Evolutionary conservation across 1,139 yeast genomes (phyloP), one percentile per base, ranked within the genome.

Genomic region (Blastobotrys indianensis): DNA sequence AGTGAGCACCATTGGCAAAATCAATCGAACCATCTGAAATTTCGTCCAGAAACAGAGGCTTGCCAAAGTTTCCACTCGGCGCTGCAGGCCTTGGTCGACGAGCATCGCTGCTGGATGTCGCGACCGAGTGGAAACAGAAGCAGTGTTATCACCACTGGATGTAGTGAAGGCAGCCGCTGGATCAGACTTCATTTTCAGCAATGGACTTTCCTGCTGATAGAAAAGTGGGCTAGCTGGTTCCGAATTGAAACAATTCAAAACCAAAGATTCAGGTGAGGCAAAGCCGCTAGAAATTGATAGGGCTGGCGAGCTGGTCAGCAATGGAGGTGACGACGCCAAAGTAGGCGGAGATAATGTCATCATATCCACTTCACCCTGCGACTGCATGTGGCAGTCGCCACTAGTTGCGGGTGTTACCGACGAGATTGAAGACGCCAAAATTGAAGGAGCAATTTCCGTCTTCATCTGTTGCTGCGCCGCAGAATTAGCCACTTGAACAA

Each of bases 61-160:
- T 20, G 25, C 25, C 25, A 20, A 20, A 20, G 25, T 23, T 37
- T 12, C 32, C 13, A 11, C 40, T 33, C 45, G 72, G 67, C 72
- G 72, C 72, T 65, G 72, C 72, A 46, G 72, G 70, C 56, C 72
- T 53, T 51, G 44, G 49, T 48, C 44, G 50, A 50, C 53, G 69
- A 66, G 55, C 72, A 68, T 58, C 68, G 53, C 72, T 66, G 72
- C 72, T 59, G 72, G 67, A 66, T 68, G 72, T 65, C 68, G 72
- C 72, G 70, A 56, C 65, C 53, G 46, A 42, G 33, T 34, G 33
- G 30, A 31, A 37, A 36, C 29, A 46, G 34, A 31, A 13, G 31
- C 36, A 44, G 32, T 35, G 37, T 20, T 39, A 33, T 37, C 41
- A 20, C 25, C 25, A 39, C 12, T 34, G 32, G 32, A 20, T 13